These are phyloP conservation scores for Corrigiola litoralis DNA, from an alignment of 179 eudicot species.

Conservation along the genomic window DNA sequence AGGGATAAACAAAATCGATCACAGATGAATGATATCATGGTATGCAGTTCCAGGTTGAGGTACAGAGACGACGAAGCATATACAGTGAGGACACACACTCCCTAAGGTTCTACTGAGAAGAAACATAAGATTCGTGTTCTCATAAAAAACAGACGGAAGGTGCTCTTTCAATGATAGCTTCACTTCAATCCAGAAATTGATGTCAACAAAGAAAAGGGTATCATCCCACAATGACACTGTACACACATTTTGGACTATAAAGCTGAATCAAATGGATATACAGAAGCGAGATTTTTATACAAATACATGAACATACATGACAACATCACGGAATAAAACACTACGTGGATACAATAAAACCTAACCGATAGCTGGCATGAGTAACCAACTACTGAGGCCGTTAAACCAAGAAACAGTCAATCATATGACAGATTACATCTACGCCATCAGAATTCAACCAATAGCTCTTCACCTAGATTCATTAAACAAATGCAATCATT, in stretches of 20 bases:
- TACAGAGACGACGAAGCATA: too few species aligned
- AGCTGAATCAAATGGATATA: background rate
- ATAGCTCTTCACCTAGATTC: constrained; percentile 70
- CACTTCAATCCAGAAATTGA: too few species aligned
- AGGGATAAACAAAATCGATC: too few species aligned
- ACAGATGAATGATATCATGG: too few species aligned
- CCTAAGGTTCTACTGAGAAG: too few species aligned
- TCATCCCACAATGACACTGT: background rate
- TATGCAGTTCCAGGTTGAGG: too few species aligned
- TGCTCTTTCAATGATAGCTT: too few species aligned
- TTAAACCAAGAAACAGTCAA: constrained; percentile 69
- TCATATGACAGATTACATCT: constrained; percentile 85
- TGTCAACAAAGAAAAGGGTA: background rate
- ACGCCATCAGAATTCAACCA: constrained; percentile 91
- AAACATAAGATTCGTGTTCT: too few species aligned
- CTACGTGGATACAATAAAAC: constrained; percentile 1
- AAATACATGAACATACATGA: background rate
- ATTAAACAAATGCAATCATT: background rate
- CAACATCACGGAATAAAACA: too few species aligned
- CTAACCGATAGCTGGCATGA: constrained; percentile 10
- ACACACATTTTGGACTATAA: background rate
- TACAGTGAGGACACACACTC: too few species aligned
- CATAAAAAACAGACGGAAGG: too few species aligned
- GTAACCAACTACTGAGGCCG: background rate
- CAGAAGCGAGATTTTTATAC: background rate